Evolutionary conservation across 257 asterid genomes (phyloP).

Genomic region (Scutellaria galericulata): DNA sequence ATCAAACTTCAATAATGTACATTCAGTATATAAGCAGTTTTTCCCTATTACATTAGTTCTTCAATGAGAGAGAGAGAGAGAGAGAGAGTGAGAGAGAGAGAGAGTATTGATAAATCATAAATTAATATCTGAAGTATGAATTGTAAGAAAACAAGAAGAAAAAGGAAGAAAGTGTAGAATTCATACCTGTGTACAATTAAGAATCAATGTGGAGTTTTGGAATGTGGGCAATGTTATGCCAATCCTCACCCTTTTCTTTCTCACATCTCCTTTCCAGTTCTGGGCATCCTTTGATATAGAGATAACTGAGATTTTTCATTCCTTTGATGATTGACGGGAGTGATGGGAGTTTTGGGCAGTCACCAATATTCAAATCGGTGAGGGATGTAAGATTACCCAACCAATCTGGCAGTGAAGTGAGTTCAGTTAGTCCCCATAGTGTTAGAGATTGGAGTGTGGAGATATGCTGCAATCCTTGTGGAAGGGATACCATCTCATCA

Average conservation of each 20-base stretch:
- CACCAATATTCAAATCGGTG: background rate
- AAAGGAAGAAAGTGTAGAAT: too few relatives aligned
- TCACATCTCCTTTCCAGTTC: background rate
- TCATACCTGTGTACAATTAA: too few relatives aligned
- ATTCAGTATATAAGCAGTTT: too few relatives aligned
- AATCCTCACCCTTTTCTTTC: background rate
- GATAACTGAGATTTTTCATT: background rate
- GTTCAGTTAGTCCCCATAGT: conserved; percentile 8
- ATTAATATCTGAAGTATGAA: too few relatives aligned
- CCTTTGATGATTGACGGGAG: conserved; percentile 32
- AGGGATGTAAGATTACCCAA: conserved; percentile 18
- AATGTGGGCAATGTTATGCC: background rate
- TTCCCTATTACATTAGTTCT: too few relatives aligned
- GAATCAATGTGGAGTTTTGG: background rate
- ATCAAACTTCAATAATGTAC: too few relatives aligned
- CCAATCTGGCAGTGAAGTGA: conserved; percentile 34
- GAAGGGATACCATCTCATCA: background rate
- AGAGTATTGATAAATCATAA: too few relatives aligned
- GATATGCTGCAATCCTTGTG: conserved; percentile 3
- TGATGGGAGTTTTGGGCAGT: conserved; percentile 17
- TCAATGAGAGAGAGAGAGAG: fast-evolving
- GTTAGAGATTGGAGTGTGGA: background rate
- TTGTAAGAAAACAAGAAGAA: too few relatives aligned
- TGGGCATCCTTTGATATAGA: background rate
- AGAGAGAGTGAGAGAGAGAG: too few relatives aligned